Conservation (phyloP, 345 rosid genomes). For the Noccaea bulbosa region DNA sequence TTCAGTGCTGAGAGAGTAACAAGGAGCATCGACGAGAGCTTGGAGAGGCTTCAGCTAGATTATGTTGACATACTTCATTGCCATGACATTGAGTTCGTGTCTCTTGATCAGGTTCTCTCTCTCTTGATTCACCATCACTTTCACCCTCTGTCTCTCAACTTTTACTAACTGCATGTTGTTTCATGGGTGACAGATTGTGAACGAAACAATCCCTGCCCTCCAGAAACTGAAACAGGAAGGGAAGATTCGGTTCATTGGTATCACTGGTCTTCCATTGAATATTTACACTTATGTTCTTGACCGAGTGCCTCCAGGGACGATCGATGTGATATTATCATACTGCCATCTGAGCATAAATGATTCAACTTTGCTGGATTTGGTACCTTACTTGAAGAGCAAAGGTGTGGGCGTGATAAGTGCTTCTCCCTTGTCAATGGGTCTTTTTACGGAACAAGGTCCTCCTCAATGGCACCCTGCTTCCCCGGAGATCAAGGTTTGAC, state of each 20-base stretch:
- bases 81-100: slow-evolving; percentile 84
- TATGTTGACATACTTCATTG: slow-evolving; percentile 87
- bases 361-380: slow-evolving; percentile 64
- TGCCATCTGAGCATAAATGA: slow-evolving; percentile 80
- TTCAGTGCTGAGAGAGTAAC: slow-evolving; percentile 88
- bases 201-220: slow-evolving; percentile 93
- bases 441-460: slow-evolving; percentile 47
- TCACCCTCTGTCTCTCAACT: not conserved
- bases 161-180: not conserved
- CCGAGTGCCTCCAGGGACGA: slow-evolving; percentile 70
- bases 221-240: slow-evolving; percentile 78
- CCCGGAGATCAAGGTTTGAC: slow-evolving; percentile 49
- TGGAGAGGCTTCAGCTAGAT: slow-evolving; percentile 79
- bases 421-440: slow-evolving; percentile 64
- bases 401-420: slow-evolving; percentile 81
- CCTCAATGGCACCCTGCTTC: too few species aligned
- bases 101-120: slow-evolving; percentile 77
- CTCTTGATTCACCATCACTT: not conserved
- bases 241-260: slow-evolving; percentile 85
- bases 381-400: slow-evolving; percentile 85
- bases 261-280: slow-evolving; percentile 82
- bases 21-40: slow-evolving; percentile 81
- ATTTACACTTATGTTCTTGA: slow-evolving; percentile 80
- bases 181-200: slow-evolving; percentile 59
- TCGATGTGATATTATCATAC: slow-evolving; percentile 80